Conservation (phyloP, 2,329 filamentous ascomycete genomes). For the Epicoccum nigrum region DNA sequence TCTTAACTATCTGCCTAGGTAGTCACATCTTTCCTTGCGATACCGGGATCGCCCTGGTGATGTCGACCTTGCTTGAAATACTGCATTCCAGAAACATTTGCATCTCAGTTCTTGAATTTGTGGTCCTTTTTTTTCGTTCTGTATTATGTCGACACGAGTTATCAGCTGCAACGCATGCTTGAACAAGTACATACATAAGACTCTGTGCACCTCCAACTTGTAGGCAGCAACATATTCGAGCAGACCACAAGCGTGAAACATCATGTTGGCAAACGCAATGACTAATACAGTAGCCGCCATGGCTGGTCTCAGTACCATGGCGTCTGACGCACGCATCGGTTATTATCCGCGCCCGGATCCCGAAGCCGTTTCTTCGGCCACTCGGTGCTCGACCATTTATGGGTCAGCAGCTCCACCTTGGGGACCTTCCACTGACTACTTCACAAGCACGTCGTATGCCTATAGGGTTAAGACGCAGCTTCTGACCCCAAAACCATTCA, state of each 20-base stretch:
- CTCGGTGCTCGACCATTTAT: conserved; percentile 11
- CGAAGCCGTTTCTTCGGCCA: conserved; percentile 5
- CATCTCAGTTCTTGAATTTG: neutral
- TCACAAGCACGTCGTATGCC: conserved; percentile 13
- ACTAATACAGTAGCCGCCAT: conserved; percentile 9
- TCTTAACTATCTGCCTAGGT: conserved; percentile 6
- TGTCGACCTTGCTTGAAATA: conserved; percentile 14
- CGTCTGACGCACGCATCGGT: conserved; percentile 1
- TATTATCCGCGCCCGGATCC: neutral
- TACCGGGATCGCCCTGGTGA: neutral
- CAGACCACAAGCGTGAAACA: neutral
- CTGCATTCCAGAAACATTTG: conserved; percentile 8
- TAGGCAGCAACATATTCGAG: neutral
- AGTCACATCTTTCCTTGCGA: neutral
- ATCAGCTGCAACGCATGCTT: neutral
- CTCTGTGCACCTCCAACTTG: neutral
- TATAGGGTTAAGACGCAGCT: conserved; percentile 12
- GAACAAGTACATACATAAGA: neutral
- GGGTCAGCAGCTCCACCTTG: conserved; percentile 8
- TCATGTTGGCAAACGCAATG: conserved; percentile 5
- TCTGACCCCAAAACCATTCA: conserved; percentile 14
- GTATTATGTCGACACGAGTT: no score
- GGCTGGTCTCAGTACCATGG: neutral
- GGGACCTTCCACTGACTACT: conserved; percentile 11
- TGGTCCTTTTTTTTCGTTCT: no score